phyloP scores from a whole-genome alignment of 345 rosid genomes.

The Passiflora organensis region DNA sequence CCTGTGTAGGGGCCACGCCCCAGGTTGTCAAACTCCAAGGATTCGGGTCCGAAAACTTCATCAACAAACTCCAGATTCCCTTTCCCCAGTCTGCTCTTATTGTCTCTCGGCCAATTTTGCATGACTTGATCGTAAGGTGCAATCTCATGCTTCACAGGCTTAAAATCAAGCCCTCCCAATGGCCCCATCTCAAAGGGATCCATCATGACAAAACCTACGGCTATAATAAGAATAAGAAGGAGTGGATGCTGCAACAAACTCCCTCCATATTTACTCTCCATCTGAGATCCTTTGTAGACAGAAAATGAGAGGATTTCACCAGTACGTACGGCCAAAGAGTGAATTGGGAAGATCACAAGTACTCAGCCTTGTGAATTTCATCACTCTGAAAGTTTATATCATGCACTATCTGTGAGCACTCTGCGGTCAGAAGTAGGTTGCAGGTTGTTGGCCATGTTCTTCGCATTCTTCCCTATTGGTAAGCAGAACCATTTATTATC shows the following conservation, averaged over 20 bases:
- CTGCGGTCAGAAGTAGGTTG: slow-evolving; percentile 14
- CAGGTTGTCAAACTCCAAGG: slow-evolving; percentile 69
- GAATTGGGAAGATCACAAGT: not conserved
- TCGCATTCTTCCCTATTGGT: slow-evolving; percentile 6
- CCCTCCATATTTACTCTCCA: slow-evolving; percentile 17
- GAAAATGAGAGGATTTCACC: not conserved
- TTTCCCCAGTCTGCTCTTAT: slow-evolving; percentile 45
- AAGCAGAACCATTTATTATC: no score
- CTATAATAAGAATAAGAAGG: slow-evolving; percentile 40
- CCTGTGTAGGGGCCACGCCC: slow-evolving; percentile 94
- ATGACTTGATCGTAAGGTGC: slow-evolving; percentile 87
- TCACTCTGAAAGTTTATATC: not conserved
- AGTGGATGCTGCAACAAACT: slow-evolving; percentile 22
- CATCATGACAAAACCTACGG: slow-evolving; percentile 50
- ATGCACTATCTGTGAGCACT: slow-evolving; percentile 4
- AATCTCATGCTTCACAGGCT: slow-evolving; percentile 76
- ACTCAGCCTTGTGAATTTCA: not conserved
- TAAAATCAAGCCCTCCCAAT: slow-evolving; percentile 60
- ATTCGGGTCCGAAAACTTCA: slow-evolving; percentile 86
- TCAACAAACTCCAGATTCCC: slow-evolving; percentile 77
- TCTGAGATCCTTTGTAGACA: not conserved
- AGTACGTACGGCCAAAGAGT: not conserved
- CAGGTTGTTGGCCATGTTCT: slow-evolving; percentile 16
- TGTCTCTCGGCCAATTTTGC: slow-evolving; percentile 81
- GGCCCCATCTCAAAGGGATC: slow-evolving; percentile 83